Evolutionary conservation across 371 early-diverging fungal species (phyloP).

Genomic region (Umbelopsis sp.): DNA sequence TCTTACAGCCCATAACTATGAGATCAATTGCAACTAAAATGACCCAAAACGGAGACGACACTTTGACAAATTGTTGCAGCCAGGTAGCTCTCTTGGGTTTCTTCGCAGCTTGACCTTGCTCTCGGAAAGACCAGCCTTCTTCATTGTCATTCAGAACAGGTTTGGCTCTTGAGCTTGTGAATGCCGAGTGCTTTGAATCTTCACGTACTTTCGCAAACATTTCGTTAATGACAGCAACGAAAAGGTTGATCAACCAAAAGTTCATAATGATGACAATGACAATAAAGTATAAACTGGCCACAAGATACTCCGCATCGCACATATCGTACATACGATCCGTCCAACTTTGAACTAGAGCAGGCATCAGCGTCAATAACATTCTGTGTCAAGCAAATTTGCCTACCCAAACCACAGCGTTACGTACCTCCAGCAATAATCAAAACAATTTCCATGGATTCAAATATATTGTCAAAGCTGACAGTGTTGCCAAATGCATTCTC

Average conservation of each 20-base stretch:
- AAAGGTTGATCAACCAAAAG: constrained; percentile 72
- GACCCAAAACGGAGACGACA: constrained; percentile 54
- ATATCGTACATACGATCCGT: constrained; percentile 71
- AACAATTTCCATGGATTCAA: constrained; percentile 60
- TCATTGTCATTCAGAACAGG: constrained; percentile 48
- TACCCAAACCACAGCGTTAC: background rate
- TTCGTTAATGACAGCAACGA: constrained; percentile 73
- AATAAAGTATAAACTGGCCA: constrained; percentile 64
- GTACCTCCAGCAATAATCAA: constrained; percentile 57
- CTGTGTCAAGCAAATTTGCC: too few relatives aligned
- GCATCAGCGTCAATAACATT: too few relatives aligned
- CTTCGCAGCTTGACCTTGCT: constrained; percentile 19
- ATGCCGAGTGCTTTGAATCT: constrained; percentile 68
- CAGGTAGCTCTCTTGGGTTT: constrained; percentile 22
- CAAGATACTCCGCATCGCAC: constrained; percentile 68
- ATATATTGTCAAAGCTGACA: constrained; percentile 66
- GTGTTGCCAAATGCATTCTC: constrained; percentile 54
- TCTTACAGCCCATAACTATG: constrained; percentile 57
- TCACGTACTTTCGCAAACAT: constrained; percentile 76
- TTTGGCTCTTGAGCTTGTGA: constrained; percentile 51
- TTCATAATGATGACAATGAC: constrained; percentile 68
- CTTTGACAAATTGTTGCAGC: constrained; percentile 30
- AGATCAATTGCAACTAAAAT: constrained; percentile 53
- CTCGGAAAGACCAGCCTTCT: constrained; percentile 51
- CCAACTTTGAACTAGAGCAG: constrained; percentile 64